A percentile compares a stretch with the other conserved stretches of the same genome.
phyloP scores from a whole-genome alignment of 2,329 filamentous ascomycete species.

The Diplodia mutila region DNA sequence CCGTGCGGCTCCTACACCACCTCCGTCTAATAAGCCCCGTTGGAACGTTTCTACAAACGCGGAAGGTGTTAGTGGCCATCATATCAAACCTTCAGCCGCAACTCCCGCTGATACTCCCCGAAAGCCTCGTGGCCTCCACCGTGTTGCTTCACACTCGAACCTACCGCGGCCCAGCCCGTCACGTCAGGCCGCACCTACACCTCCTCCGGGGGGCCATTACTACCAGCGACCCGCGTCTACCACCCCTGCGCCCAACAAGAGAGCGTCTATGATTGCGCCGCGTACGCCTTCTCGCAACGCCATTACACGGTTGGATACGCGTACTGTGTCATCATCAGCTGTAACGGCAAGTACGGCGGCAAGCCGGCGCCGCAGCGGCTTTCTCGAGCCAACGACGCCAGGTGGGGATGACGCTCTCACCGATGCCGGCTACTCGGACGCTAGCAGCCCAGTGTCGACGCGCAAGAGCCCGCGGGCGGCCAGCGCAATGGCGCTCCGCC shows the following conservation, averaged over 20 bases:
- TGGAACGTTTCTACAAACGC: slow-evolving; percentile 46
- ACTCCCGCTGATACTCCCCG: slow-evolving; percentile 36
- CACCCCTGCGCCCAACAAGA: slow-evolving; percentile 32
- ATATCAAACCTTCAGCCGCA: slow-evolving; percentile 43
- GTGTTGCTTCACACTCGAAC: slow-evolving; percentile 37
- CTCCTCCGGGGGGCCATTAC: slow-evolving; percentile 32
- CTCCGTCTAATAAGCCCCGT: slow-evolving; percentile 37
- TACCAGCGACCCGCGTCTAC: slow-evolving; percentile 35
- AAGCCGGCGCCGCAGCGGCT: slow-evolving; percentile 8
- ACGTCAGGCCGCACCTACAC: slow-evolving; percentile 33
- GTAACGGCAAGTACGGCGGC: not conserved
- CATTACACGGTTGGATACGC: slow-evolving; percentile 10
- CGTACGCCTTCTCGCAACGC: slow-evolving; percentile 24
- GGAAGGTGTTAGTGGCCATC: slow-evolving; percentile 43
- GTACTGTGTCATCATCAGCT: slow-evolving; percentile 11
- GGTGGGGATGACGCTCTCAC: not conserved
- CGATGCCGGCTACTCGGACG: slow-evolving; percentile 16
- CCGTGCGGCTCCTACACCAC: not conserved
- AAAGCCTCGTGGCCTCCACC: slow-evolving; percentile 32
- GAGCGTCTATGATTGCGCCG: not conserved
- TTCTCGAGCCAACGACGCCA: slow-evolving; percentile 11
- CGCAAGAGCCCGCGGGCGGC: slow-evolving; percentile 21
- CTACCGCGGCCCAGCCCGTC: slow-evolving; percentile 36
- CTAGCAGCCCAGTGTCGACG: slow-evolving; percentile 10
- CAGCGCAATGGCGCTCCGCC: slow-evolving; percentile 13